Percentiles rank a stretch among this genome's conserved stretches.
phyloP scores from a whole-genome alignment of 2,329 filamentous ascomycete species.

The Diplocarpon mali region DNA sequence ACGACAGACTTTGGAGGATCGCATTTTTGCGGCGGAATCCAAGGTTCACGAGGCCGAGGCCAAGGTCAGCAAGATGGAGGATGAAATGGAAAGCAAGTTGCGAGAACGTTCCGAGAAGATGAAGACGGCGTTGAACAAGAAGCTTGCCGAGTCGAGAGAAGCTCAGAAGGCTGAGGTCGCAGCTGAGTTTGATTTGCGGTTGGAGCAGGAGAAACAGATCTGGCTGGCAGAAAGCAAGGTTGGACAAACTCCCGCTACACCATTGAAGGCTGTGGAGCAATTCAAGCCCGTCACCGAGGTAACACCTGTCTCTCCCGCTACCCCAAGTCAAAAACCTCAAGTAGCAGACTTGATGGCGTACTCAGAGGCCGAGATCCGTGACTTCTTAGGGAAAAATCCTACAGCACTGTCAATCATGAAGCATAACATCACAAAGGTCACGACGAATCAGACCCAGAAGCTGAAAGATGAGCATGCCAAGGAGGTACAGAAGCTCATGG shows the following conservation, averaged over 20 bases:
- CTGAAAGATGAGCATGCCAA: slow-evolving; percentile 43
- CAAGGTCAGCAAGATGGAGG: slow-evolving; percentile 47
- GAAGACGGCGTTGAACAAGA: slow-evolving; percentile 57
- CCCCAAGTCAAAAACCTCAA: slow-evolving; percentile 15
- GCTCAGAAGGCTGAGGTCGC: slow-evolving; percentile 42
- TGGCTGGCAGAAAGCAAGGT: slow-evolving; percentile 42
- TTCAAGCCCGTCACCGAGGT: slow-evolving; percentile 26
- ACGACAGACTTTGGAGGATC: slow-evolving; percentile 49
- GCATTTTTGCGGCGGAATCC: slow-evolving; percentile 47
- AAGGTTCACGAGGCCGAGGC: slow-evolving; percentile 53
- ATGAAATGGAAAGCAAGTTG: slow-evolving; percentile 46
- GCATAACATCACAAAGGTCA: slow-evolving; percentile 57
- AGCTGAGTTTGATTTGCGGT: slow-evolving; percentile 34
- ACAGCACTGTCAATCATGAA: slow-evolving; percentile 34
- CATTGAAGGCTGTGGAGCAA: slow-evolving; percentile 29
- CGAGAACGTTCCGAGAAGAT: slow-evolving; percentile 58
- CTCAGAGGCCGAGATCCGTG: slow-evolving; percentile 43
- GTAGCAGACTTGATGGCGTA: slow-evolving; percentile 29
- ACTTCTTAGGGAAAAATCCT: slow-evolving; percentile 43
- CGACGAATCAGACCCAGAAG: slow-evolving; percentile 53
- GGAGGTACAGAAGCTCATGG: slow-evolving; percentile 48
- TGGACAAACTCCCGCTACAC: slow-evolving; percentile 13
- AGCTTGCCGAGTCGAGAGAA: slow-evolving; percentile 45
- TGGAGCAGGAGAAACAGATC: slow-evolving; percentile 54
- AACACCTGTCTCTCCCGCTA: slow-evolving; percentile 14